These are phyloP conservation scores for Herpetospermum pedunculosum DNA, from an alignment of 306 rosid species.

Conservation along the genomic window DNA sequence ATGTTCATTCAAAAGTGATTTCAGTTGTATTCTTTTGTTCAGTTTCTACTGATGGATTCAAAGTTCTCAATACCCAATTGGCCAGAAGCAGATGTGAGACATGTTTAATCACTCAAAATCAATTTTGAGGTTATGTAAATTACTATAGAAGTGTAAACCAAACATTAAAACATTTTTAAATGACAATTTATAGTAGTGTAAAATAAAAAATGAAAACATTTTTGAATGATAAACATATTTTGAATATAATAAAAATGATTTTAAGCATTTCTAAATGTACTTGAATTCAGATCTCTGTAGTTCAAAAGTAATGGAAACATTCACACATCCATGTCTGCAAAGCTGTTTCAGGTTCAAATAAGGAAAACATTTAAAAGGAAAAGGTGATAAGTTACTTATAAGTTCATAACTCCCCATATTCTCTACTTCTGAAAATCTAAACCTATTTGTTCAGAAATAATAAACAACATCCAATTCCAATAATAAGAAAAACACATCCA, in stretches of 20 bases:
- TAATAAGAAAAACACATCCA: not conserved
- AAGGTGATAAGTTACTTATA: not conserved
- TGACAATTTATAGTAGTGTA: too few species aligned
- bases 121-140: too few species aligned
- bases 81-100: not conserved
- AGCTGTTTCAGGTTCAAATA: not conserved
- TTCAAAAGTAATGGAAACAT: not conserved
- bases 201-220: too few species aligned
- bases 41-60: not conserved
- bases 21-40: not conserved
- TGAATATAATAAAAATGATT: too few species aligned
- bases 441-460: not conserved
- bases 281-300: not conserved
- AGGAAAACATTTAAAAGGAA: not conserved
- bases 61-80: not conserved
- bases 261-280: too few species aligned
- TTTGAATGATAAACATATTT: too few species aligned
- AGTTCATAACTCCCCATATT: not conserved
- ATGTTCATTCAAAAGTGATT: not conserved
- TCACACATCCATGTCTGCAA: not conserved
- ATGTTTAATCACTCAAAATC: too few species aligned
- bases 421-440: not conserved
- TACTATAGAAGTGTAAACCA: too few species aligned
- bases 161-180: too few species aligned
- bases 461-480: not conserved